These are phyloP conservation scores for Fusarium udum DNA, from an alignment of 2,329 filamentous ascomycete genomes.

Conservation along the genomic window DNA sequence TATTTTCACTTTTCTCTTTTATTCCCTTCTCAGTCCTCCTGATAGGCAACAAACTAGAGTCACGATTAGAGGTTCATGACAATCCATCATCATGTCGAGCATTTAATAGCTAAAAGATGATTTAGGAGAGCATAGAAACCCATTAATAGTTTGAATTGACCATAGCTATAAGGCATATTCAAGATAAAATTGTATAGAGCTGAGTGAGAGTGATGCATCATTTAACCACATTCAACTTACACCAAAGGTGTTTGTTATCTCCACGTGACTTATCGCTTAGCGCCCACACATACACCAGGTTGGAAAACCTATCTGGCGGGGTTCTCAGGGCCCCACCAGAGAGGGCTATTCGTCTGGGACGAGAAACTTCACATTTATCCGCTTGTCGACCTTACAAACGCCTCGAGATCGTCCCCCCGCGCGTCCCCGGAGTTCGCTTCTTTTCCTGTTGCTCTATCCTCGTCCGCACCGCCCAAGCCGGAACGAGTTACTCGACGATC, in stretches of 20 bases:
- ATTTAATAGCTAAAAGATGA: background rate
- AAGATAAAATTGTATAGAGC: background rate
- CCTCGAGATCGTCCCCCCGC: slow-evolving; percentile 38
- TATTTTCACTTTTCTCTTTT: background rate
- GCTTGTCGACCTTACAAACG: slow-evolving; percentile 44
- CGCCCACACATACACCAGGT: slow-evolving; percentile 51
- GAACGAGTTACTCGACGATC: slow-evolving; percentile 23
- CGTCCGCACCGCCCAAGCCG: slow-evolving; percentile 31
- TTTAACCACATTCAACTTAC: background rate
- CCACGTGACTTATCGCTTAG: slow-evolving; percentile 54
- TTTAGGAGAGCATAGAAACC: background rate
- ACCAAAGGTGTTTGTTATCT: slow-evolving; percentile 6
- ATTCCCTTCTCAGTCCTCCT: background rate
- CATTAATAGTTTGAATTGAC: background rate
- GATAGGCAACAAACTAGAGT: background rate
- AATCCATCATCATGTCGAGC: background rate
- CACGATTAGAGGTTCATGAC: background rate
- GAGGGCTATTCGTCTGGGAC: slow-evolving; percentile 51
- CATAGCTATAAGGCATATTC: background rate
- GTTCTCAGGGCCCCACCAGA: slow-evolving; percentile 50
- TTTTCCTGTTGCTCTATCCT: slow-evolving; percentile 1
- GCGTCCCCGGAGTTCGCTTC: slow-evolving; percentile 27
- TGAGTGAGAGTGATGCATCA: background rate
- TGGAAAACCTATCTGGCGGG: slow-evolving; percentile 49
- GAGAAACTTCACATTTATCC: slow-evolving; percentile 45